Evolutionary conservation across 116 monocot species (phyloP), one percentile per base, ranked within the genome.

Genomic region (Cymodocea nodosa): DNA sequence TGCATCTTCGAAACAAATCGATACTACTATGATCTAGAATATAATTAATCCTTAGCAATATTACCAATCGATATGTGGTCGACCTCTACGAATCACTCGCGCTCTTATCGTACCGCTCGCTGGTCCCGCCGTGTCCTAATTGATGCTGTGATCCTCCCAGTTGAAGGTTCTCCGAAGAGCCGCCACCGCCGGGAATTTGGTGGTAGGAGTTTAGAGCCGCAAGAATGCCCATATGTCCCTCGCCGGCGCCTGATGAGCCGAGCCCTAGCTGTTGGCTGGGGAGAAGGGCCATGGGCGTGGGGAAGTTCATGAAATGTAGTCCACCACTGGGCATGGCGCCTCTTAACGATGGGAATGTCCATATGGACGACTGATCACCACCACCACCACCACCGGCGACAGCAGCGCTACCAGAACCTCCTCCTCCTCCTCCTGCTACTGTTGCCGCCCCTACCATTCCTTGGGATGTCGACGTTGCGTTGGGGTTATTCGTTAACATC

Each of bases 261-360:
- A 81, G 71, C 30, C 81, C 84, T 24, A 85, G 79, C 68, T 82
- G 89, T 65, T 85, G 89, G 52, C 81, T 77, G 0, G 85, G 89
- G 17, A 89, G 71, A 20, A 89, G 77, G 2, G 89, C 80, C 89
- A 89, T 78, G 4, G 77, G 89, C 7, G 78, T 60, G 0, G 85
- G 85, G 64, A 89, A 82, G 71, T 89, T 89, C 89, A 89, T 89
- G 68, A 88, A 84, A 69, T 88, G 88, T 54, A 88, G 60, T 6
- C 88, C 84, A 2, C 81, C 82, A n/a, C 78, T 60, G 0, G 81
- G 65, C 55, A 77, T 62, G 48, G 73, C 68, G 0, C 84, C 88
- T 40, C 88, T 64, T 61, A 80, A 81, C 36, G 60, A 50, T 0
- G 85, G 77, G 52, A 82, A 85, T 4, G 84, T 67, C 77, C 77